Evolutionary conservation across 2,329 filamentous ascomycete genomes (phyloP).

Genomic region (Anisogramma anomala): DNA sequence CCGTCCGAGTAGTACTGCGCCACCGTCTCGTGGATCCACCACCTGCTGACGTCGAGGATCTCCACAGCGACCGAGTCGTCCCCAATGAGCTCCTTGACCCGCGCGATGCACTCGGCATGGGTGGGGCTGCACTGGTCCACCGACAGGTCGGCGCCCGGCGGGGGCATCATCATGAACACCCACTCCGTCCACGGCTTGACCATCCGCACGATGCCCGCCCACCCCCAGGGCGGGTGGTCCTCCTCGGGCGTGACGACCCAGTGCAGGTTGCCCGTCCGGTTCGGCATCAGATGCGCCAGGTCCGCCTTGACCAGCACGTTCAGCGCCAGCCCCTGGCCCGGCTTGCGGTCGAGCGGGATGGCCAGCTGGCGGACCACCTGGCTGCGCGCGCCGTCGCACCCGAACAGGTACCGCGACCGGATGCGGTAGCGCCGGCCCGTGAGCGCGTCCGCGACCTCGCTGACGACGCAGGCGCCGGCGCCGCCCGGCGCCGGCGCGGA

Average conservation of each 20-base stretch:
- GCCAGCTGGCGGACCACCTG: constrained; percentile 26
- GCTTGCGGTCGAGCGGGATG: constrained; percentile 25
- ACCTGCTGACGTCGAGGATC: constrained; percentile 43
- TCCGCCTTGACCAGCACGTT: constrained; percentile 33
- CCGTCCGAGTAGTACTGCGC: constrained; percentile 43
- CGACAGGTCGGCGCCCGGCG: constrained; percentile 25
- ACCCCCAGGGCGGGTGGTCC: constrained; percentile 39
- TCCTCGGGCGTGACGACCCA: constrained; percentile 45
- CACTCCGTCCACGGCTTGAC: constrained; percentile 54
- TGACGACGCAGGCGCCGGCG: constrained; percentile 5
- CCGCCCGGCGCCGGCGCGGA: constrained; percentile 4
- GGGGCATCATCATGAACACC: constrained; percentile 44
- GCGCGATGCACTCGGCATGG: constrained; percentile 33
- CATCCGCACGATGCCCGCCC: constrained; percentile 42
- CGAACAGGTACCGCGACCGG: constrained; percentile 41
- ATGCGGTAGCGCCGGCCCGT: constrained; percentile 21
- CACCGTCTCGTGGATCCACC: constrained; percentile 50
- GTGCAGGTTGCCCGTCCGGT: constrained; percentile 47
- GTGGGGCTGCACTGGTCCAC: constrained; percentile 28
- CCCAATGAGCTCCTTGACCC: constrained; percentile 40
- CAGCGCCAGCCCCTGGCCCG: constrained; percentile 26
- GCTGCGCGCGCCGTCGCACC: constrained; percentile 38
- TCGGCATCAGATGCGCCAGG: constrained; percentile 35
- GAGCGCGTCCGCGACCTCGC: constrained; percentile 9
- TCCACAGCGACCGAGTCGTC: constrained; percentile 39